phyloP scores from a whole-genome alignment of 169 alveolate species.

The Babesia divergens region DNA sequence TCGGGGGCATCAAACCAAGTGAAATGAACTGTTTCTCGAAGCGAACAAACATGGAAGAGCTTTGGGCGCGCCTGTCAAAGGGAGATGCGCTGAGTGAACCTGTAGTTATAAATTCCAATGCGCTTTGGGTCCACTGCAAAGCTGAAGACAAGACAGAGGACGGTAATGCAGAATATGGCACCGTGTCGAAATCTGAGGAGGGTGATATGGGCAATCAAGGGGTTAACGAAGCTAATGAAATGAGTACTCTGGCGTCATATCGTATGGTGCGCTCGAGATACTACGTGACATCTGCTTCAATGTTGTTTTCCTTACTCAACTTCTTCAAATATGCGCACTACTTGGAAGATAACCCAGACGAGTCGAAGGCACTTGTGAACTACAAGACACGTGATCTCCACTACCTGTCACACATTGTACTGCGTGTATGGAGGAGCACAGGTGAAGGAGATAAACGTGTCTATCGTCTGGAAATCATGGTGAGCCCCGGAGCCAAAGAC shows the following conservation, averaged over 20 bases:
- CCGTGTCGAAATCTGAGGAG: constrained; percentile 35
- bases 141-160: constrained; percentile 2
- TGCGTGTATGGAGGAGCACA: constrained; percentile 80
- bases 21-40: constrained; percentile 39
- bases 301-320: constrained; percentile 76
- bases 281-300: constrained; percentile 88
- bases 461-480: constrained; percentile 76
- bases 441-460: constrained; percentile 43
- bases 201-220: constrained; percentile 76
- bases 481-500: constrained; percentile 82
- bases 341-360: constrained; percentile 60
- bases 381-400: constrained; percentile 74
- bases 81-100: constrained; percentile 51
- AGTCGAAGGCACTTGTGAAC: constrained; percentile 60
- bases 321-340: constrained; percentile 69
- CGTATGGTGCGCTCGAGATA: constrained; percentile 85
- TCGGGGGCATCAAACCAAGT: constrained; percentile 53
- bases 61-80: constrained; percentile 16
- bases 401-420: constrained; percentile 79
- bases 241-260: constrained; percentile 82
- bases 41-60: constrained; percentile 21
- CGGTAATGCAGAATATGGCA: background rate
- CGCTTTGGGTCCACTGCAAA: constrained; percentile 72
- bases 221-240: constrained; percentile 79
- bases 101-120: constrained; percentile 69